Evolutionary conservation across 768 basidiomycete species (phyloP), one percentile per base, ranked within the genome.

Genomic region (Agaricus subrufescens): DNA sequence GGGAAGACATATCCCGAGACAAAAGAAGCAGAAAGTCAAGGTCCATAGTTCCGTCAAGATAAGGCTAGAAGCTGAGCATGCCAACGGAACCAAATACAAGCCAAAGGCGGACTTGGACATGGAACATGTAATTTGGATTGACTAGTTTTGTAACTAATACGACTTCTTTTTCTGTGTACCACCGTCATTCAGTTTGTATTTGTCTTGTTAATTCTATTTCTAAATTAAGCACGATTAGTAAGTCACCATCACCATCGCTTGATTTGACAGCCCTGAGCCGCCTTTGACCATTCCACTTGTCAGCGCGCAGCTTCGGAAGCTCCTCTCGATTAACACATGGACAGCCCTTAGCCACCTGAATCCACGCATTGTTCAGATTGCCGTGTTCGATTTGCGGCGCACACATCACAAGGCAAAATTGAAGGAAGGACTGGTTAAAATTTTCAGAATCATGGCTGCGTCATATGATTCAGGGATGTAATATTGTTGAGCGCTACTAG

Each of bases 11-110:
- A 71, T 82, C 12, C 76, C 74, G 42, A 69, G 70, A 52, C 71
- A 78, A 65, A 68, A 69, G 58, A 64, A 59, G 42, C 53, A 60
- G 2, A 71, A 74, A 6, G 69, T 79, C 15, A 72, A 73, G 56
- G 70, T 82, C 15, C 81, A 83, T 58, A 62, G 79, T 54, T 76
- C 71, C 37, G 82, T 84, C 26, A 75, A 76, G 69, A 71, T 77
- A 58, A 73, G 85, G 54, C 75, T 84, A 74, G 79, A 83, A 27
- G 78, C 83, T 1, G 63, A 71, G 27, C 68, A 69, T 46, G 63
- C 63, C 27, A 54, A 69, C 49, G 73, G 71, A 39, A 52, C 52
- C 27, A 71, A 67, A 57, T 81, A 79, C 56, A 37, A 25, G 0
- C 76, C 77, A 0, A 73, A 68, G 52, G 72, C 75, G 7, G 68